Evolutionary conservation across 2,329 filamentous ascomycete genomes (phyloP).

Genomic region (Xylariomycetidae sp.): DNA sequence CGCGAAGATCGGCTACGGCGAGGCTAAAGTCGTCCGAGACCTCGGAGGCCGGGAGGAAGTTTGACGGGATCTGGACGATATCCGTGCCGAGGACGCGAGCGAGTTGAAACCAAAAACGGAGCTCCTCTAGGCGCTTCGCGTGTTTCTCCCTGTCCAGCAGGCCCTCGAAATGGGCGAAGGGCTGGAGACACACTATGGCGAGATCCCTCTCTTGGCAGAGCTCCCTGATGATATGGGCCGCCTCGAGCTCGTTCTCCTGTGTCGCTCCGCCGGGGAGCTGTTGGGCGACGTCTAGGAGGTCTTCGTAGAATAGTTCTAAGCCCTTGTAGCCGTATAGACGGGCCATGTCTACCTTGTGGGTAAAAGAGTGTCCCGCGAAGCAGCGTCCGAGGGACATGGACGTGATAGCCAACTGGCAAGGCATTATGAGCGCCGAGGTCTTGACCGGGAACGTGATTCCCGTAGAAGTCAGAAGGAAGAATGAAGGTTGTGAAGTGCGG

Average conservation of each 20-base stretch:
- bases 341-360: conserved; percentile 65
- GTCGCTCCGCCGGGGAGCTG: conserved; percentile 36
- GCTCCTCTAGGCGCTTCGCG: conserved; percentile 52
- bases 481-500: too few relatives aligned
- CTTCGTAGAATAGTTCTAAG: conserved; percentile 75
- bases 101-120: conserved; percentile 66
- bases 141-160: conserved; percentile 59
- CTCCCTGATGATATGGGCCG: conserved; percentile 51
- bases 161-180: conserved; percentile 76
- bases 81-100: conserved; percentile 62
- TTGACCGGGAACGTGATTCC: too few relatives aligned
- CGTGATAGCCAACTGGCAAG: conserved; percentile 62
- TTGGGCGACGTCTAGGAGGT: conserved; percentile 58
- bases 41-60: conserved; percentile 52
- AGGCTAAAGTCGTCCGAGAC: conserved; percentile 44
- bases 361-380: conserved; percentile 61
- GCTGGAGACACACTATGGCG: conserved; percentile 64
- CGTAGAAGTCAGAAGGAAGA: too few relatives aligned
- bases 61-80: conserved; percentile 70
- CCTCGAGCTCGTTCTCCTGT: conserved; percentile 45
- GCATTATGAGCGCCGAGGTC: conserved; percentile 31
- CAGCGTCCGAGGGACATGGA: conserved; percentile 74
- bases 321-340: conserved; percentile 60
- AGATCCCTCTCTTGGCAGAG: conserved; percentile 55
- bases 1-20: conserved; percentile 57